Evolutionary conservation across 2,329 filamentous ascomycete species (phyloP).

Genomic region (Pezicula radicicola): DNA sequence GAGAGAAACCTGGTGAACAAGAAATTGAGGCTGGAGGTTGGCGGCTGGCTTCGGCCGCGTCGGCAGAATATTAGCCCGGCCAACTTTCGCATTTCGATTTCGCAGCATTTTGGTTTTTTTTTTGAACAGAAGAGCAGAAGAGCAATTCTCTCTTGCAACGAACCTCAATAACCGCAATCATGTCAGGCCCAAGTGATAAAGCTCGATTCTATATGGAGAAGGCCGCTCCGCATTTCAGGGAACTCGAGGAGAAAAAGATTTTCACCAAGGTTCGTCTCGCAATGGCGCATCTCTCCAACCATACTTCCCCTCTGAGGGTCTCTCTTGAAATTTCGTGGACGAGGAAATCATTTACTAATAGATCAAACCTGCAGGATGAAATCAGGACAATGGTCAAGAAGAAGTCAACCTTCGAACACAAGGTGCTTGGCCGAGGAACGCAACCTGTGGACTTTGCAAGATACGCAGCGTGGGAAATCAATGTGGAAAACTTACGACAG

Average conservation of each 20-base stretch:
- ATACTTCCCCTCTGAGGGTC: neutral
- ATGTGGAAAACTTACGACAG: conserved; percentile 70
- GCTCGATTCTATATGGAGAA: conserved; percentile 94
- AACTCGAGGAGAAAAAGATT: conserved; percentile 88
- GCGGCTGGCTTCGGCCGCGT: too few species aligned
- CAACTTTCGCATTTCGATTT: too few species aligned
- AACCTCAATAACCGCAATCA: conserved; percentile 33
- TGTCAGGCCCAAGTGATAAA: conserved; percentile 88
- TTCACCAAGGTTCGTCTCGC: conserved; percentile 65
- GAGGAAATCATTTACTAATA: neutral
- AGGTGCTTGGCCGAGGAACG: conserved; percentile 77
- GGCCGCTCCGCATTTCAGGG: conserved; percentile 85
- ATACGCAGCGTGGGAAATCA: conserved; percentile 73
- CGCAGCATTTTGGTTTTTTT: neutral
- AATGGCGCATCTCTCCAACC: conserved; percentile 4
- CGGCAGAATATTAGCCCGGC: too few species aligned
- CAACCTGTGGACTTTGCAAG: conserved; percentile 75
- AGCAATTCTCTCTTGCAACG: neutral
- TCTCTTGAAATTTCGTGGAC: neutral
- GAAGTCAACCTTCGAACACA: conserved; percentile 90
- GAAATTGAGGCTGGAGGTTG: too few species aligned
- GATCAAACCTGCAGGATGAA: conserved; percentile 60
- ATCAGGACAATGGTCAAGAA: conserved; percentile 86
- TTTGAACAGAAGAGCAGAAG: neutral
- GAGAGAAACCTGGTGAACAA: too few species aligned